Conservation (phyloP, 352 stramenopile genomes). For the Pythium apleroticum region DNA sequence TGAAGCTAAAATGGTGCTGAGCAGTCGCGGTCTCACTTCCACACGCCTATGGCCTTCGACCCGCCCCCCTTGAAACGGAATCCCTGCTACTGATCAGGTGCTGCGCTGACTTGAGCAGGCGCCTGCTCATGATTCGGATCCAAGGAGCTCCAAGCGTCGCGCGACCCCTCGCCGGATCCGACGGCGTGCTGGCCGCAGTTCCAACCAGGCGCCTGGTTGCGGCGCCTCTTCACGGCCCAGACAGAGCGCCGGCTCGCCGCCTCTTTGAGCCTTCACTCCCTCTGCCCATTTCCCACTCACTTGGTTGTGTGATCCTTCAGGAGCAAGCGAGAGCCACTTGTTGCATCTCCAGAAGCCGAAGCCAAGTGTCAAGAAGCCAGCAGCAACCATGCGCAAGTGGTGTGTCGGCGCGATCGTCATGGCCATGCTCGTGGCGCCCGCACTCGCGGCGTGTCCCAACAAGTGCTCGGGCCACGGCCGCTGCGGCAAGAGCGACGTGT, state of each 20-base stretch:
- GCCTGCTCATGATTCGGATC: background rate
- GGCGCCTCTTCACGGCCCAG: constrained; percentile 11
- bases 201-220: background rate
- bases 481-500: constrained; percentile 78
- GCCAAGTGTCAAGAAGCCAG: background rate
- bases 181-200: background rate
- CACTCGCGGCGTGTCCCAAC: constrained; percentile 57
- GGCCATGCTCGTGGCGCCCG: constrained; percentile 27
- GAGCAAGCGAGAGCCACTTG: background rate
- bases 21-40: background rate
- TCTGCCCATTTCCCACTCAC: background rate
- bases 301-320: background rate
- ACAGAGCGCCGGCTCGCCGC: background rate
- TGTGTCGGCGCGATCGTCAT: constrained; percentile 34
- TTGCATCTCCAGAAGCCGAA: background rate
- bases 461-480: constrained; percentile 87
- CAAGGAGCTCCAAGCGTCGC: background rate
- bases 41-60: background rate
- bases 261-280: background rate
- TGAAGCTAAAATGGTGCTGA: background rate
- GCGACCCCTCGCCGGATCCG: constrained; percentile 12
- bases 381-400: constrained; percentile 36
- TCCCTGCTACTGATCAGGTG: background rate
- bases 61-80: background rate
- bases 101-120: background rate